phyloP scores from a whole-genome alignment of 2,329 filamentous ascomycete species.

The Geosmithia flava region DNA sequence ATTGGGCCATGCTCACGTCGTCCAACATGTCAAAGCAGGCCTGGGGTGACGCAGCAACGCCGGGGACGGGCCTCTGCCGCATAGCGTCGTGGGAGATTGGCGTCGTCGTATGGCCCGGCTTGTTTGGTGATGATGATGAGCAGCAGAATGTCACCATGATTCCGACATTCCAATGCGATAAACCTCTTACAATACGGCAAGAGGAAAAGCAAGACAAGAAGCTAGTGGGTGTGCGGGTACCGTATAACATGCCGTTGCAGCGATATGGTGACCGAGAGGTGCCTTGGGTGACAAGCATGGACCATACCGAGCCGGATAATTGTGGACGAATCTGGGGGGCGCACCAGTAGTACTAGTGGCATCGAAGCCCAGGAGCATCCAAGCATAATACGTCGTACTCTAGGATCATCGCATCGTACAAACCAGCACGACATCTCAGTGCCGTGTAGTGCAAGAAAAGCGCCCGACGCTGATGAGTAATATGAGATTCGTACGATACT shows the following conservation, averaged over 20 bases:
- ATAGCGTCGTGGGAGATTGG: conserved; percentile 78
- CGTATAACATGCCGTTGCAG: conserved; percentile 68
- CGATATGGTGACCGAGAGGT: conserved; percentile 49
- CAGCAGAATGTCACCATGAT: conserved; percentile 46
- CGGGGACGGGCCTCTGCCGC: conserved; percentile 46
- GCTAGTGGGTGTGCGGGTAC: conserved; percentile 61
- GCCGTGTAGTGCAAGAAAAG: too few species aligned
- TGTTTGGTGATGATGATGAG: conserved; percentile 19
- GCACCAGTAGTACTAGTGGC: too few species aligned
- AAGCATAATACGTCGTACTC: too few species aligned
- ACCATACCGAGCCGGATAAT: conserved; percentile 51
- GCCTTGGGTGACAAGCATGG: conserved; percentile 64
- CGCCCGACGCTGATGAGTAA: too few species aligned
- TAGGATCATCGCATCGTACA: too few species aligned
- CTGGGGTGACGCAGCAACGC: conserved; percentile 56
- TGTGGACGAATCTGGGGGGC: conserved; percentile 18
- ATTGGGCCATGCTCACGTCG: conserved; percentile 82
- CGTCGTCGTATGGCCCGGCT: conserved; percentile 67
- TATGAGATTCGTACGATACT: too few species aligned
- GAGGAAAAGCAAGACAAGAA: conserved; percentile 8
- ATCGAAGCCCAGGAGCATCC: too few species aligned
- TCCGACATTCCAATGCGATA: conserved; percentile 53
- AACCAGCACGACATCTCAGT: too few species aligned
- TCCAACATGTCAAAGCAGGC: conserved; percentile 86
- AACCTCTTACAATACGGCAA: conserved; percentile 19